These are phyloP conservation scores for Dictyophora rubrovolvata DNA, from an alignment of 768 basidiomycete species.

Conservation along the genomic window DNA sequence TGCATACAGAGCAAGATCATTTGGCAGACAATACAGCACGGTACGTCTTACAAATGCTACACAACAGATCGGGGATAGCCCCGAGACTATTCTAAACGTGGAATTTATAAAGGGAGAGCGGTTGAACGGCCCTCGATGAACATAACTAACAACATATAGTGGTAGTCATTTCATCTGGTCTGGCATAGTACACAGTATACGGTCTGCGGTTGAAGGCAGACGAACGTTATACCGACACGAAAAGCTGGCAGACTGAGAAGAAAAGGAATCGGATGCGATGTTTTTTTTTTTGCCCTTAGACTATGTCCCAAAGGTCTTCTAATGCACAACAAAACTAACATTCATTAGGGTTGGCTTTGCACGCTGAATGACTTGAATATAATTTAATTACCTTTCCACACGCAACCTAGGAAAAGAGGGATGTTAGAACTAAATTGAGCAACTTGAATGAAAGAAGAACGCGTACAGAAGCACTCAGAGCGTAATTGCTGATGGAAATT, in stretches of 20 bases:
- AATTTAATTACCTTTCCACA: conserved; percentile 81
- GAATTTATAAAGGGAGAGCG: background rate
- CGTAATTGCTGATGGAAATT: conserved; percentile 91
- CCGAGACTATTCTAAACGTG: too few relatives aligned
- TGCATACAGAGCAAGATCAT: too few relatives aligned
- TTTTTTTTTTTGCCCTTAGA: conserved; percentile 31
- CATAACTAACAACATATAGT: background rate
- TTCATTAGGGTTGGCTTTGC: background rate
- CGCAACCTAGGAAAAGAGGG: conserved; percentile 49
- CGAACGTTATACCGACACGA: background rate
- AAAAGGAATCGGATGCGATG: background rate
- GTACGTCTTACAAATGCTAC: too few relatives aligned
- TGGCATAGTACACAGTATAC: background rate
- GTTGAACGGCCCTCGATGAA: conserved; percentile 3
- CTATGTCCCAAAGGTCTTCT: conserved; percentile 93
- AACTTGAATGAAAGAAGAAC: conserved; percentile 9
- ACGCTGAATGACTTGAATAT: conserved; percentile 1
- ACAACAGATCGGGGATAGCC: too few relatives aligned
- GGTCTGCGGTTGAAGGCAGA: conserved; percentile 1
- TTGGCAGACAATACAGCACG: too few relatives aligned
- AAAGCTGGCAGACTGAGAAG: background rate
- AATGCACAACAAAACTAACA: conserved; percentile 78
- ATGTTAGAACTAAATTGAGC: background rate
- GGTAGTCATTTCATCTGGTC: background rate
- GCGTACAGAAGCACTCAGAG: conserved; percentile 53